phyloP scores from a whole-genome alignment of 495 filamentous ascomycete genomes.

The Neurospora terricola region DNA sequence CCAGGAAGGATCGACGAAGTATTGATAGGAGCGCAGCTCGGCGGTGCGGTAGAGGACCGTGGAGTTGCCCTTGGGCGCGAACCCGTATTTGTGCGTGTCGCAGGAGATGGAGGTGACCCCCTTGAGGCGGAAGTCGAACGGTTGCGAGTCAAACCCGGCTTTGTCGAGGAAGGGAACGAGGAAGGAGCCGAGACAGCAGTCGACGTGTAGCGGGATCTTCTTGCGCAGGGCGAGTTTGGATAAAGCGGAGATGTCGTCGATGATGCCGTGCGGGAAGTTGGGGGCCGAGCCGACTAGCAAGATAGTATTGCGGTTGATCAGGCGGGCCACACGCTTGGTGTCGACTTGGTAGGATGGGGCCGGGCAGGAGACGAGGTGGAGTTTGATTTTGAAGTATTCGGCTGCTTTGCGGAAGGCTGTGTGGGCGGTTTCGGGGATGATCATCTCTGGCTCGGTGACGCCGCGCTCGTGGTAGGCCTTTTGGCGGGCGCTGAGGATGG shows the following conservation, averaged over 20 bases:
- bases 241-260: conserved; percentile 83
- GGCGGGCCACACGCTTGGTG: conserved; percentile 59
- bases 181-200: conserved; percentile 96
- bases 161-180: conserved; percentile 82
- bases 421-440: conserved; percentile 89
- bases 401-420: conserved; percentile 93
- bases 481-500: conserved; percentile 75
- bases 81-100: conserved; percentile 98
- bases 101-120: conserved; percentile 93
- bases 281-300: conserved; percentile 91
- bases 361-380: conserved; percentile 83
- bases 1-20: conserved; percentile 94
- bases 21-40: conserved; percentile 73
- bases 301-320: conserved; percentile 95
- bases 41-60: conserved; percentile 81
- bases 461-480: conserved; percentile 78
- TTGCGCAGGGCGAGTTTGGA: conserved; percentile 73
- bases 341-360: conserved; percentile 79
- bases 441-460: conserved; percentile 94
- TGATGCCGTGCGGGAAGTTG: conserved; percentile 96
- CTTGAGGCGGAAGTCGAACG: conserved; percentile 87
- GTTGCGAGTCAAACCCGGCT: conserved; percentile 77
- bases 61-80: conserved; percentile 93
- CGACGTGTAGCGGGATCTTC: conserved; percentile 83
- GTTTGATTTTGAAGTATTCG: conserved; percentile 89